Conservation (phyloP, 148 eudicot species). For the Chenopodium quinoa region DNA sequence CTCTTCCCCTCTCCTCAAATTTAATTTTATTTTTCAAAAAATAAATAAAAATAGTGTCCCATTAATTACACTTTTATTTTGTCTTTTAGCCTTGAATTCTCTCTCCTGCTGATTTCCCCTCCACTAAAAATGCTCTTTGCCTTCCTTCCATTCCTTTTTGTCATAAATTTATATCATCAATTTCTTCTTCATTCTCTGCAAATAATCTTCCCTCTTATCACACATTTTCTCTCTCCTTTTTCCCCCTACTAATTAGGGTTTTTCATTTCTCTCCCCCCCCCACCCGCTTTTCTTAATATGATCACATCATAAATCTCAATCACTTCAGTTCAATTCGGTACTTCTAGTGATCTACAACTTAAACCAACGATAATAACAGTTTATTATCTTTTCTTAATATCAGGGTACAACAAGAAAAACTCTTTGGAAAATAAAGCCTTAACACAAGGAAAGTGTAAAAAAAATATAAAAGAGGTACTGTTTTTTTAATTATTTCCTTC, state of each 20-base stretch:
- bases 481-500: background rate
- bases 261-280: conserved; percentile 11
- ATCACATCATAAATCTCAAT: conserved; percentile 8
- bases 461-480: conserved; percentile 12
- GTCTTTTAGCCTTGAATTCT: conserved; percentile 21
- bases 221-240: background rate
- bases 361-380: background rate
- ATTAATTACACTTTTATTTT: conserved; percentile 15
- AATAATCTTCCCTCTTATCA: background rate
- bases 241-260: conserved; percentile 42
- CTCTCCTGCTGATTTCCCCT: conserved; percentile 19
- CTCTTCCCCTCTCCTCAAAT: too few relatives aligned
- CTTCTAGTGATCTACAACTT: conserved; percentile 1
- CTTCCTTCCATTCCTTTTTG: conserved; percentile 33
- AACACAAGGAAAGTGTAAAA: conserved; percentile 21
- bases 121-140: conserved; percentile 37
- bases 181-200: background rate
- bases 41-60: conserved; percentile 1
- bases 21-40: background rate
- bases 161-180: conserved; percentile 24
- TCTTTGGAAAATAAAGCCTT: conserved; percentile 25
- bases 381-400: conserved; percentile 15
- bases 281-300: background rate
- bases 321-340: background rate
- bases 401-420: conserved; percentile 11